Evolutionary conservation across 73 alveolate genomes (phyloP), one percentile per base, ranked within the genome.

Genomic region (Paramecium biaurelia): DNA sequence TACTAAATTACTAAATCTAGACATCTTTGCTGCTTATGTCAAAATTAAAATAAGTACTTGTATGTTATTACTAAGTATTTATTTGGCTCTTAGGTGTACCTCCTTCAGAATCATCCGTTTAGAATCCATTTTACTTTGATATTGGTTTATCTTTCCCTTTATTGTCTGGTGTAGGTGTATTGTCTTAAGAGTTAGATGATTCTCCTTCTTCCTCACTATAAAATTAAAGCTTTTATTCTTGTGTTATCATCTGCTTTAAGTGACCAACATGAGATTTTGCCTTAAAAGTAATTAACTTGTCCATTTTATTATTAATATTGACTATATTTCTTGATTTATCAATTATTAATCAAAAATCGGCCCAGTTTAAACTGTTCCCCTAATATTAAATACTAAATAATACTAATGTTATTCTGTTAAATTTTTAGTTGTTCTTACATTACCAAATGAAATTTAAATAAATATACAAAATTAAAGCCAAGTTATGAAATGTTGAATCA

Each of bases 141-240:
- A 14, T n/a, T 34, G 37, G 37, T 18, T 32, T 63, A 10, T 7
- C 11, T 63, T 6, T 63, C 1, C 49, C 45, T 10, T 63, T 63
- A 12, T 79, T 43, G 32, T 79, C 70, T 2, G 70, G 49, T n/a
- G 45, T 79, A 2, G 90, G 87, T 32, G 87, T 32, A 74, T 74
- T 45, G 30, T 79, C 90, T 24, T 58, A 11, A 18, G 63, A 37
- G 20, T 79, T 79, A 2, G 90, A 43, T 11, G 34, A 18, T 42
- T 79, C 70, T 23, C 90, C 90, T 14, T 79, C 90, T 23, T 79
- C 90, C 57, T 79, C 90, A 45, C 76, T 42, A 38, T 79, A 45
- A 63, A 79, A 79, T 79, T 79, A 79, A 5, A 79, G 45, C 14
- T 79, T 79, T 6, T 79, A 79, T 20, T 79, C 90, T 20, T 79